These are phyloP conservation scores for Apostasia shenzhenica DNA, from an alignment of 106 monocot species.

Conservation along the genomic window DNA sequence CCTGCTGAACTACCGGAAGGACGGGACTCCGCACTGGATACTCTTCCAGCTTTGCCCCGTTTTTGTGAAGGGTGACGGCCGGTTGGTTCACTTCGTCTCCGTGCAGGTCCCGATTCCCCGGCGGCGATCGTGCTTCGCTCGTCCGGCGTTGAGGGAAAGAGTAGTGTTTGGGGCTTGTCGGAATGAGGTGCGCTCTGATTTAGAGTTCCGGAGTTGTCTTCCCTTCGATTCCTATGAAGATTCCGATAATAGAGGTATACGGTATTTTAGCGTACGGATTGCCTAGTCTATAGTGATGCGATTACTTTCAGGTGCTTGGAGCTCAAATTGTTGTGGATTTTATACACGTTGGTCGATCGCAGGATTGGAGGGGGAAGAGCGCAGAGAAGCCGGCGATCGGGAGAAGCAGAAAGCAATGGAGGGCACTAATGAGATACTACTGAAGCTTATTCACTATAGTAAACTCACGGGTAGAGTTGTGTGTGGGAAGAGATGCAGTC, in stretches of 20 bases:
- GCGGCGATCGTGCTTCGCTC: constrained; percentile 2
- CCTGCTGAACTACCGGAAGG: constrained; percentile 73
- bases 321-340: not conserved
- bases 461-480: constrained; percentile 58
- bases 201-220: constrained; percentile 24
- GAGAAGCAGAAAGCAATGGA: constrained; percentile 70
- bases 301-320: too few species aligned
- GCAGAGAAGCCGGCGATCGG: constrained; percentile 42
- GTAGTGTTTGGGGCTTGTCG: constrained; percentile 42
- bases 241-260: constrained; percentile 46
- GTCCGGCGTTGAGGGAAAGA: not conserved
- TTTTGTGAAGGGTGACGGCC: constrained; percentile 37
- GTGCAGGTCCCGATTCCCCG: constrained; percentile 69
- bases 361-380: constrained; percentile 66
- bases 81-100: constrained; percentile 65
- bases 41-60: constrained; percentile 77
- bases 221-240: constrained; percentile 36
- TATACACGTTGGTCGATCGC: constrained; percentile 6
- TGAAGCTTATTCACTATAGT: constrained; percentile 50
- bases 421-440: constrained; percentile 54
- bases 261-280: not conserved
- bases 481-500: constrained; percentile 41
- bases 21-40: constrained; percentile 68
- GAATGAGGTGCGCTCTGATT: constrained; percentile 40
- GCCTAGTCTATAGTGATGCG: too few species aligned